Evolutionary conservation across 176 grass and related monocot genomes (phyloP), one percentile per base, ranked within the genome.

Genomic region (Tillandsia leiboldiana): DNA sequence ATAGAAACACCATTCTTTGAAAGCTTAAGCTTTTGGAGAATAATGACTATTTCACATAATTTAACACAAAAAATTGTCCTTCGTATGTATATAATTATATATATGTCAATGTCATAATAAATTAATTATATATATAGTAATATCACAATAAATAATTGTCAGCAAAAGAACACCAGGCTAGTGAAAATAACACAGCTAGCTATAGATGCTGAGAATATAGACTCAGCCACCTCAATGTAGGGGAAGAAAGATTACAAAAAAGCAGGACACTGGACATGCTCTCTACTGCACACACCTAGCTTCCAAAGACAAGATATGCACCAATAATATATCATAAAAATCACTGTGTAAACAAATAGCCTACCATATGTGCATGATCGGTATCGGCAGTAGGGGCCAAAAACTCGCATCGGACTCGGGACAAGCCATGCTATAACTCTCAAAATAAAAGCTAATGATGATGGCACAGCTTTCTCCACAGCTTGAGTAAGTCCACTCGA

Each of bases 401-500:
- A 90, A 59, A 97, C 79, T 76, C 93, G 70, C 89, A 92, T 87
- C 51, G 89, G 81, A 49, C 78, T 92, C 56, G 86, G 86, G 24
- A 79, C 83, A 56, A 90, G 15, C 69, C 77, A 61, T 61, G 81
- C 85, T 22, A 85, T 18, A 78, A 77, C 68, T 85, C 93, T 90
- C 68, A 87, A 56, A 65, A 90, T 12, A 78, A 83, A 63, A 57
- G 72, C 79, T 67, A 92, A 70, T 50, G 76, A 20, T 71, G 68
- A 51, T 68, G 86, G 73, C 17, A 86, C 83, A 28, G 75, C 27
- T 51, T 87, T 84, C 26, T 97, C 89, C 0, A 90, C 79, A 76
- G 93, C 91, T 68, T 89, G 89, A 72, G 93, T 97, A 65, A 92
- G 79, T 58, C 93, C 93, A 77, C 93, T 97, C 62, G 89, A 92